A percentile compares a stretch with the other conserved stretches of the same genome.
phyloP scores from a whole-genome alignment of 441 rosid species.

The Populus hybrid region DNA sequence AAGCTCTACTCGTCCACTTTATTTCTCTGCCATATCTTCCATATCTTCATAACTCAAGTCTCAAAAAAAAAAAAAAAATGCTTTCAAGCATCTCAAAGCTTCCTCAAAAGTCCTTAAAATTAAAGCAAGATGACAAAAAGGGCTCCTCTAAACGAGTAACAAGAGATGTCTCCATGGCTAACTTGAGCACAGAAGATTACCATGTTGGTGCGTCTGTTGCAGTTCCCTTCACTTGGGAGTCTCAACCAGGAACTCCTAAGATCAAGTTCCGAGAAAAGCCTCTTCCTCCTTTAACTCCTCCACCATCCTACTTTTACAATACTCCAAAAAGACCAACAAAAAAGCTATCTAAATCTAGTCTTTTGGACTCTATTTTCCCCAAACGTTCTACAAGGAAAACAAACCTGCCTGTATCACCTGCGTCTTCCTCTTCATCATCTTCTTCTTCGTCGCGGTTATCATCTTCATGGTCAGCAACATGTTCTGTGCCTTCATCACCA shows the following conservation, averaged over 20 bases:
- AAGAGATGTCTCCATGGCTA: slow-evolving; percentile 7
- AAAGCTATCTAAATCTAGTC: slow-evolving; percentile 21
- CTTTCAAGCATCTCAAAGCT: slow-evolving; percentile 15
- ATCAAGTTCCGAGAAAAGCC: slow-evolving; percentile 25
- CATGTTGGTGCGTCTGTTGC: slow-evolving; percentile 42
- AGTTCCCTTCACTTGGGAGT: slow-evolving; percentile 74
- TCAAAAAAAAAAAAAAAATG: slow-evolving; percentile 11
- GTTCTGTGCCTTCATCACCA: slow-evolving; percentile 31
- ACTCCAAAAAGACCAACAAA: slow-evolving; percentile 16
- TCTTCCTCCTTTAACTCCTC: slow-evolving; percentile 65
- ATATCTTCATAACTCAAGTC: background rate
- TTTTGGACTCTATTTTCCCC: slow-evolving; percentile 25
- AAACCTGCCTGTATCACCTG: slow-evolving; percentile 29
- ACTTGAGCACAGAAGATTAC: slow-evolving; percentile 26
- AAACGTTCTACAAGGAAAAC: slow-evolving; percentile 31
- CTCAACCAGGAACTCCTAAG: slow-evolving; percentile 74
- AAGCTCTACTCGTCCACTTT: slow-evolving; percentile 14
- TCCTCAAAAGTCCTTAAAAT: slow-evolving; percentile 15
- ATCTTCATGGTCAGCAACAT: background rate
- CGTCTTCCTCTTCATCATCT: slow-evolving; percentile 24
- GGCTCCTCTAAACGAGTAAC: slow-evolving; percentile 4
- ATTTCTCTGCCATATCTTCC: background rate
- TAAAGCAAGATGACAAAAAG: slow-evolving; percentile 12
- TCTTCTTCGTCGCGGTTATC: slow-evolving; percentile 14
- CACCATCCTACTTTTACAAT: slow-evolving; percentile 53